Conservation (phyloP, 2,329 filamentous ascomycete species). For the Colletotrichum sp. region DNA sequence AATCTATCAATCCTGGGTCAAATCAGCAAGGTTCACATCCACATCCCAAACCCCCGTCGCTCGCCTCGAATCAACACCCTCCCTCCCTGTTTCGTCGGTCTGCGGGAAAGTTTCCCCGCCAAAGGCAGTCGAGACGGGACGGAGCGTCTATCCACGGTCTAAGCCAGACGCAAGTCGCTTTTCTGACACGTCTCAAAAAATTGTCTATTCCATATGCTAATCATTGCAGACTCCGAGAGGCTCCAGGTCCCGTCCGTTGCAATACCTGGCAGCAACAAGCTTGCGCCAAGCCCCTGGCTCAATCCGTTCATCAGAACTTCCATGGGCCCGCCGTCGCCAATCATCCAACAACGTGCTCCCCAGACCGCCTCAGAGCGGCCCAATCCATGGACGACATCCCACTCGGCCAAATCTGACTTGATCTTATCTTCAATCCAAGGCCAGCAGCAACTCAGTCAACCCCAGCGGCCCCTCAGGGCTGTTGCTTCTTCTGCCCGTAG, state of each 20-base stretch:
- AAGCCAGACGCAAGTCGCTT: neutral
- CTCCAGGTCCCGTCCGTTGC: neutral
- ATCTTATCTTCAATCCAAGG: neutral
- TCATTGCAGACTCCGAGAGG: neutral
- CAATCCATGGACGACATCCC: conserved; percentile 1
- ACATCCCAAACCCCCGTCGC: neutral
- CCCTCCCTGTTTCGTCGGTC: conserved; percentile 8
- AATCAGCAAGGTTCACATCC: neutral
- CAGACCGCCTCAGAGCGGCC: conserved; percentile 17
- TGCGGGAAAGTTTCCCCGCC: conserved; percentile 12
- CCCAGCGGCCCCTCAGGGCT: neutral
- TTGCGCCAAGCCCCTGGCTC: conserved; percentile 7
- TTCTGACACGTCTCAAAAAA: conserved; percentile 19
- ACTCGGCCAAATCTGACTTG: neutral
- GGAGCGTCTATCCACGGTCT: conserved; percentile 16
- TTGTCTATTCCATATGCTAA: neutral
- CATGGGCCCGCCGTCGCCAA: conserved; percentile 14
- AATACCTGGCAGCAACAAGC: neutral
- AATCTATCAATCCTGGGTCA: neutral
- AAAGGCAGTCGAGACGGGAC: conserved; percentile 14
- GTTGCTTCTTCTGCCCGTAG: neutral
- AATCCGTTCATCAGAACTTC: neutral
- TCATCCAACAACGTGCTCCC: conserved; percentile 24
- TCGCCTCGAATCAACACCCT: conserved; percentile 2
- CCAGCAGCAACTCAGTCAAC: neutral